Percentiles rank a stretch among this genome's conserved stretches.
phyloP scores from a whole-genome alignment of 192 early-diverging fungal genomes.

The Mortierella hygrophila region DNA sequence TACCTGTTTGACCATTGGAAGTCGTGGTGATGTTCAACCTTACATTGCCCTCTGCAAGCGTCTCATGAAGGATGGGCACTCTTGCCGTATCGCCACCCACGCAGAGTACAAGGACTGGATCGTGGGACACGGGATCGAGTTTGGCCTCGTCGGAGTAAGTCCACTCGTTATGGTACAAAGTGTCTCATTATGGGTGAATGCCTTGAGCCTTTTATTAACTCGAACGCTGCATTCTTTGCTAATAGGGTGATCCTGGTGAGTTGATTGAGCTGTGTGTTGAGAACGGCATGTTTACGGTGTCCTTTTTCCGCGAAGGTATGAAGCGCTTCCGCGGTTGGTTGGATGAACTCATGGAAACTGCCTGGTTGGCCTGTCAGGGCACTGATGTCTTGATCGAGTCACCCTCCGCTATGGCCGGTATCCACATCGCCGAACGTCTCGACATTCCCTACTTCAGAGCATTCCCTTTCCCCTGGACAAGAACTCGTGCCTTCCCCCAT shows the following conservation, averaged over 20 bases:
- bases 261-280: constrained; percentile 72
- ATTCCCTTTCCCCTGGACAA: constrained; percentile 84
- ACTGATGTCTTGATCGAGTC: constrained; percentile 79
- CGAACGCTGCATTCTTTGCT: not conserved
- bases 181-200: not conserved
- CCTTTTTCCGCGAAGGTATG: constrained; percentile 70
- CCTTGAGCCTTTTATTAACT: not conserved
- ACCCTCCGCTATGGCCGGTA: constrained; percentile 75
- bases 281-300: constrained; percentile 74
- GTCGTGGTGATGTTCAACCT: constrained; percentile 83
- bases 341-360: constrained; percentile 67
- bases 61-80: constrained; percentile 72
- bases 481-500: constrained; percentile 79
- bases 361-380: constrained; percentile 70
- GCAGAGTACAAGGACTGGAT: constrained; percentile 76
- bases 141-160: constrained; percentile 74
- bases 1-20: constrained; percentile 79
- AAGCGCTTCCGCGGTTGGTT: constrained; percentile 75
- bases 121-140: constrained; percentile 75
- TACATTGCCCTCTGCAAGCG: constrained; percentile 77
- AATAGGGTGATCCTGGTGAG: constrained; percentile 53
- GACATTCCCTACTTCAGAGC: constrained; percentile 74
- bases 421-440: constrained; percentile 75
- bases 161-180: not conserved
- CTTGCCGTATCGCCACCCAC: constrained; percentile 76